A percentile compares a stretch with the other conserved stretches of the same genome.
Conservation (phyloP, 1,284 basidiomycete species). For the Ustilago loliicola region DNA sequence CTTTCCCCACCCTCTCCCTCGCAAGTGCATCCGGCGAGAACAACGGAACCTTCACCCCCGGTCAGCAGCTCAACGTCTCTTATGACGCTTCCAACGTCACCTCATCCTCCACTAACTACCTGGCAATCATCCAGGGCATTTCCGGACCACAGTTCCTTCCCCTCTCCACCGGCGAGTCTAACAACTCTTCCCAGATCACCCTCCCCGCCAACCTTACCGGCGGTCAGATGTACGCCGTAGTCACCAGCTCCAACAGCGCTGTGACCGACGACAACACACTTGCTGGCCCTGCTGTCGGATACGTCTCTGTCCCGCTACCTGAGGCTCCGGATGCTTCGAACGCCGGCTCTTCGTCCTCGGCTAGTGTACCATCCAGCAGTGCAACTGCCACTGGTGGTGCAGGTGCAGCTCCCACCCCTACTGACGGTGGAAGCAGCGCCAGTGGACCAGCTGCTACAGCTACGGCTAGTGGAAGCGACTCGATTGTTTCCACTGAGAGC, state of each 20-base stretch:
- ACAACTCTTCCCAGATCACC: conserved; percentile 21
- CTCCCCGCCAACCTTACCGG: conserved; percentile 50
- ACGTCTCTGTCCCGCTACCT: conserved; percentile 44
- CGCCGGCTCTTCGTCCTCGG: conserved; percentile 11
- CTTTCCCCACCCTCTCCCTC: conserved; percentile 40
- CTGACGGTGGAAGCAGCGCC: background rate
- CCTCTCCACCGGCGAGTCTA: conserved; percentile 11
- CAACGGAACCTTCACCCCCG: conserved; percentile 45
- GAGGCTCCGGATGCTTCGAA: conserved; percentile 43
- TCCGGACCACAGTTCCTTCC: conserved; percentile 29
- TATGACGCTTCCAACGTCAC: conserved; percentile 31
- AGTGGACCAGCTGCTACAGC: conserved; percentile 8
- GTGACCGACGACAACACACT: conserved; percentile 55
- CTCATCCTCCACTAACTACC: conserved; percentile 17
- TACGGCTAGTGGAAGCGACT: conserved; percentile 25
- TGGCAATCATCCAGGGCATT: conserved; percentile 49
- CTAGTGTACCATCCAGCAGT: background rate
- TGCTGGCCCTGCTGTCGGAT: conserved; percentile 47
- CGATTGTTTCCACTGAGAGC: conserved; percentile 17
- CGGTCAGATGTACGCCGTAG: conserved; percentile 55
- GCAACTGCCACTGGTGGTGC: background rate
- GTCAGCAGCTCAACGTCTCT: conserved; percentile 42
- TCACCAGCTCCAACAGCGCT: conserved; percentile 30
- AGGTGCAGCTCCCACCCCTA: conserved; percentile 9
- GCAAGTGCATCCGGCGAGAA: conserved; percentile 14